phyloP scores from a whole-genome alignment of 2,329 filamentous ascomycete species.

The Chrysoporthe austroafricana region DNA sequence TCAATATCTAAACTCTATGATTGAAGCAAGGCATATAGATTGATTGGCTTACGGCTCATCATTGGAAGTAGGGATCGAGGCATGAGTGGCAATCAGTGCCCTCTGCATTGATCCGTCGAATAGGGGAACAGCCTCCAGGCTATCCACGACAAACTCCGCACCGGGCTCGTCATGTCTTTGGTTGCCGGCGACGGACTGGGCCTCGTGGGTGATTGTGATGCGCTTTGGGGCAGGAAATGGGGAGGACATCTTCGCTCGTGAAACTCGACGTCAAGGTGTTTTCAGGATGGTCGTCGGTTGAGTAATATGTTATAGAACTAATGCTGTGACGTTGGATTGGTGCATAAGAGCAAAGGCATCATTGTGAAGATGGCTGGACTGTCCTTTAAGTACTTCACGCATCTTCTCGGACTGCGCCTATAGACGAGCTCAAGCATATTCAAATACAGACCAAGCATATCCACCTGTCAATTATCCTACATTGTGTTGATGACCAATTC shows the following conservation, averaged over 20 bases:
- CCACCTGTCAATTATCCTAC: too few species aligned
- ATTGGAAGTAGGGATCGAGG: constrained; percentile 24
- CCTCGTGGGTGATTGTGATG: constrained; percentile 15
- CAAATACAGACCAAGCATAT: too few species aligned
- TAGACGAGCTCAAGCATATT: too few species aligned
- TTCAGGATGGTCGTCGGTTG: background rate
- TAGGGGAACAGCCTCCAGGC: background rate
- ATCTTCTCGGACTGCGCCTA: too few species aligned
- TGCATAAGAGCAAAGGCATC: too few species aligned
- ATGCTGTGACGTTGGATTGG: too few species aligned
- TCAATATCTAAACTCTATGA: background rate
- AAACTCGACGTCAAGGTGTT: background rate
- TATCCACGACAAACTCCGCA: constrained; percentile 15
- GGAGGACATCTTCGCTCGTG: constrained; percentile 9
- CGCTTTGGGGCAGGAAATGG: constrained; percentile 12
- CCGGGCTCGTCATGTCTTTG: constrained; percentile 11
- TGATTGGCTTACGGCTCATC: constrained; percentile 31
- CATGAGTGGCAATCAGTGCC: constrained; percentile 17
- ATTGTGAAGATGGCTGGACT: too few species aligned
- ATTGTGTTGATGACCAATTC: background rate
- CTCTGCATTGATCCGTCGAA: constrained; percentile 9
- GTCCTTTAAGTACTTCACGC: too few species aligned
- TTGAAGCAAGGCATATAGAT: constrained; percentile 15
- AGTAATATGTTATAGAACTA: background rate
- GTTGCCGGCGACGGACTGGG: background rate